Percentiles rank a stretch among this genome's conserved stretches.
These are phyloP conservation scores for Metschnikowia cerradonensis DNA, from an alignment of 805 yeast species.

Conservation along the genomic window DNA sequence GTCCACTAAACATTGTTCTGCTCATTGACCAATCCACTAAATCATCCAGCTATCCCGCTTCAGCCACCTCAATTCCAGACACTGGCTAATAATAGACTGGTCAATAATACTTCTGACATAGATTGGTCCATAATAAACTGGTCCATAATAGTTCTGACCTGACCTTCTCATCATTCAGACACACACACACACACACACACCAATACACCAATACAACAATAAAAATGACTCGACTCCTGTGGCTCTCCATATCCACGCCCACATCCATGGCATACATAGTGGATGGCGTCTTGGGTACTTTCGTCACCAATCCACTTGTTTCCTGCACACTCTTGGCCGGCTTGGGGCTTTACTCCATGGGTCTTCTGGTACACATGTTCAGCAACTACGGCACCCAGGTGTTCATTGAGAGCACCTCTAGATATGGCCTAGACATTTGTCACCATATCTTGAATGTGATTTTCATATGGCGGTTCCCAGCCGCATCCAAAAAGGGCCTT, in stretches of 20 bases:
- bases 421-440: conserved; percentile 19
- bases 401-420: background rate
- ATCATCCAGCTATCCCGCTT: too few relatives aligned
- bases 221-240: too few relatives aligned
- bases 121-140: too few relatives aligned
- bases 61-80: too few relatives aligned
- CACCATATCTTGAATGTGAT: conserved; percentile 26
- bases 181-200: too few relatives aligned
- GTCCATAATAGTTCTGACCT: too few relatives aligned
- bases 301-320: conserved; percentile 16
- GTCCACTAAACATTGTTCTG: too few relatives aligned
- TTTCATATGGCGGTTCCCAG: conserved; percentile 27
- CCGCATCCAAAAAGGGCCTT: conserved; percentile 9
- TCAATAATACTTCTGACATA: too few relatives aligned
- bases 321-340: background rate
- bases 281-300: conserved; percentile 18
- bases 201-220: too few relatives aligned
- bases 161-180: too few relatives aligned
- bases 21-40: too few relatives aligned
- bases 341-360: background rate
- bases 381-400: background rate
- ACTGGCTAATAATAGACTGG: too few relatives aligned
- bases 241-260: background rate
- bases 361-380: background rate
- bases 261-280: conserved; percentile 12